Evolutionary conservation across 371 early-diverging fungal species (phyloP), one percentile per base, ranked within the genome.

Genomic region (Haplosporangium sp.): DNA sequence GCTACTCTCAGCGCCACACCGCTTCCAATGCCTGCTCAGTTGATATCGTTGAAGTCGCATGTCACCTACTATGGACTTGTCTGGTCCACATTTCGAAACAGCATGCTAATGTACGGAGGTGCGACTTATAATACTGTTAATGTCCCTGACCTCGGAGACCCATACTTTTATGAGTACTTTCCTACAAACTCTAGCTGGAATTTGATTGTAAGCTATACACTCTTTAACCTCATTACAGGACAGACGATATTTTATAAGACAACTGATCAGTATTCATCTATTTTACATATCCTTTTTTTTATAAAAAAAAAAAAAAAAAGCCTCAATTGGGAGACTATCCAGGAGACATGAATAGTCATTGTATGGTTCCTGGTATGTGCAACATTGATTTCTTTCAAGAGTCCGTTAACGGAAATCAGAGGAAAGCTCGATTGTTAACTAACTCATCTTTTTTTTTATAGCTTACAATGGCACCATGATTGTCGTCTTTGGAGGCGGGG

Each of bases 311-410:
- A 63, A 45, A 8, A 63, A 4, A 45, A 55, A 47, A 38, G 8
- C 64, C 5, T 53, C 64, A 45, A 45, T 13, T 13, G 4, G 45
- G 45, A 15, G 45, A 45, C 15, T 45, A 45, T 9, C 64, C 64
- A 38, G 55, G 38, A n/a, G 39, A 20, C 13, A 13, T 50, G n/a
- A 13, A 17, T 15, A 39, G 39, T 10, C 64, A 64, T 5, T 64
- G 64, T 55, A 64, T 64, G 64, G 52, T 64, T 7, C 55, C 64
- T 17, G 64, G 64, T 64, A 53, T 35, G 13, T 10, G 15, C 8
- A 48, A 48, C 27, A 27, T 27, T 27, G 27, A 27, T 27, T 27
- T 27, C 27, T 27, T 27, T 27, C 27, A 27, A 1, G 27, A 27
- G 1, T 27, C 27, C 27, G 27, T 27, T 27, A 27, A 27, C 27